phyloP scores from a whole-genome alignment of 441 rosid species.

The Melastoma candidum region DNA sequence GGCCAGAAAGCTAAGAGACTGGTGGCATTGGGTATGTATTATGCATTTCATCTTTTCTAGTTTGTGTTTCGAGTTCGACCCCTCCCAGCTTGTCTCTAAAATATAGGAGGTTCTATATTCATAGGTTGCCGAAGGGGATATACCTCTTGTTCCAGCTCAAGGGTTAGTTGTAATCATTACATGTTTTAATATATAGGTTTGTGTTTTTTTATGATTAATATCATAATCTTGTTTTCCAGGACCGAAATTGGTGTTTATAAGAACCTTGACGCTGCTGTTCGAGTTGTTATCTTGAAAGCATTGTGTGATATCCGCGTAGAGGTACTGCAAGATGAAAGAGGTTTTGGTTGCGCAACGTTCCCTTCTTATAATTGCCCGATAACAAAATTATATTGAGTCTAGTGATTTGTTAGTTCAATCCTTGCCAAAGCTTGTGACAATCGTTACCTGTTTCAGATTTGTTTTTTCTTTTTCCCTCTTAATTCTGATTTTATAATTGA shows the following conservation, averaged over 20 bases:
- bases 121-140: conserved; percentile 97
- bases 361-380: too few species aligned
- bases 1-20: conserved; percentile 94
- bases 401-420: too few species aligned
- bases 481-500: background rate
- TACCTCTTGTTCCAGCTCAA: conserved; percentile 89
- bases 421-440: too few species aligned
- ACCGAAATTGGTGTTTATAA: conserved; percentile 70
- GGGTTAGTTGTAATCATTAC: conserved; percentile 56
- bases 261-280: conserved; percentile 84
- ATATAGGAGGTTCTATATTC: conserved; percentile 6
- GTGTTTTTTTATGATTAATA: conserved; percentile 18
- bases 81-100: conserved; percentile 12
- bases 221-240: conserved; percentile 31
- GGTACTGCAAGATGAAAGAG: conserved; percentile 30
- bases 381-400: too few species aligned
- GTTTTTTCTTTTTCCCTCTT: too few species aligned
- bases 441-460: too few species aligned
- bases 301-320: conserved; percentile 97
- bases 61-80: conserved; percentile 2
- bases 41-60: conserved; percentile 18
- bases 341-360: too few species aligned
- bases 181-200: conserved; percentile 10
- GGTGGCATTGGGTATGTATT: conserved; percentile 97
- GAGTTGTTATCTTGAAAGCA: conserved; percentile 95